Percentiles rank a stretch among this genome's conserved stretches.
These are phyloP conservation scores for Ophiostoma sp. DNA, from an alignment of 2,329 filamentous ascomycete genomes.

Conservation along the genomic window DNA sequence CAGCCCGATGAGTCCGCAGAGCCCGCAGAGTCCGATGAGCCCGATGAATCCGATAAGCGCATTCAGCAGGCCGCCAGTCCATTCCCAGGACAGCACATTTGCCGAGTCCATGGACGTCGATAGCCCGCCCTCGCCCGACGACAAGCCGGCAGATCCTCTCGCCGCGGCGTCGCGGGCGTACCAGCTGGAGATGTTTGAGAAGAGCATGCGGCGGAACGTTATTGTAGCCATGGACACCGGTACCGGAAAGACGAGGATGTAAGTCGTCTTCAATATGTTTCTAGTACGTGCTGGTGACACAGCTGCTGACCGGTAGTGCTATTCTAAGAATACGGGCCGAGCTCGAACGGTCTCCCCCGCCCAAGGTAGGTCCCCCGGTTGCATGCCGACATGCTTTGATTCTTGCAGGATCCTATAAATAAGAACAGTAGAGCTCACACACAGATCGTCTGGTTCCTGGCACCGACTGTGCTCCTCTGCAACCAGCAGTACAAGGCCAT, in stretches of 20 bases:
- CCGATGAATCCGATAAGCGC: neutral
- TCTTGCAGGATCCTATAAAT: neutral
- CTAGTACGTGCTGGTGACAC: neutral
- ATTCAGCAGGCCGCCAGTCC: neutral
- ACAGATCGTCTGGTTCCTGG: slow-evolving; percentile 66
- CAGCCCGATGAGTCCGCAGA: neutral
- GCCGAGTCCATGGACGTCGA: neutral
- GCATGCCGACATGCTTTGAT: neutral
- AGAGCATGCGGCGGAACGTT: slow-evolving; percentile 62
- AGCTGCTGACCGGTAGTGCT: slow-evolving; percentile 43
- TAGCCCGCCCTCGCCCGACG: slow-evolving; percentile 28
- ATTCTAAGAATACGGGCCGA: slow-evolving; percentile 62
- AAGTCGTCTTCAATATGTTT: slow-evolving; percentile 31
- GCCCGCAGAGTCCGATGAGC: neutral
- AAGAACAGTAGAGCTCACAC: neutral
- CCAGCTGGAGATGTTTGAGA: slow-evolving; percentile 69
- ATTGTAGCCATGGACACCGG: slow-evolving; percentile 78
- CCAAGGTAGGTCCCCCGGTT: slow-evolving; percentile 46
- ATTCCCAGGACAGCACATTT: neutral
- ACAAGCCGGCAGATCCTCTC: slow-evolving; percentile 5
- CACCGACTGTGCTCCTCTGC: slow-evolving; percentile 63
- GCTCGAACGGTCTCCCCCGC: slow-evolving; percentile 47
- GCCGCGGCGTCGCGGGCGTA: slow-evolving; percentile 47
- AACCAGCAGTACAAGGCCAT: slow-evolving; percentile 61
- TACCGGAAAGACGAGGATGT: slow-evolving; percentile 74